Evolutionary conservation across 116 monocot genomes (phyloP).

Genomic region (Iris pallida): DNA sequence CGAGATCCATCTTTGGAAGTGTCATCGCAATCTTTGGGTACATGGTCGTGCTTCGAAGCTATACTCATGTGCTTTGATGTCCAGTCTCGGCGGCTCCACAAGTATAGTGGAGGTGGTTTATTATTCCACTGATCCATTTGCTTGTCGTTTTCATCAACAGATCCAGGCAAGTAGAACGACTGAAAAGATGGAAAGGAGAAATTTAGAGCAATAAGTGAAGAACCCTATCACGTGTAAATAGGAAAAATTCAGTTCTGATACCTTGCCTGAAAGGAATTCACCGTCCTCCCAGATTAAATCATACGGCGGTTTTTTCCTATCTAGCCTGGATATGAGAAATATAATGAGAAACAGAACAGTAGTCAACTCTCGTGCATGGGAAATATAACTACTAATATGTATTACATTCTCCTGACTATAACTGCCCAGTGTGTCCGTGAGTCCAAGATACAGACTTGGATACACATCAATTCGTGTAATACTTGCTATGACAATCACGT

Average conservation of each 20-base stretch:
- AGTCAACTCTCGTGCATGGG: no score
- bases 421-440: no score
- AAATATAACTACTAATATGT: no score
- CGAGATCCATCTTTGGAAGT: constrained; percentile 1
- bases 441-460: no score
- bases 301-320: constrained; percentile 37
- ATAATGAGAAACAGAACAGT: no score
- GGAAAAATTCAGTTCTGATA: constrained; percentile 5
- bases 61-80: constrained; percentile 36
- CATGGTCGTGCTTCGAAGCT: constrained; percentile 38
- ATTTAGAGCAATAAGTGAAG: not conserved
- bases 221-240: not conserved
- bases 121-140: constrained; percentile 73
- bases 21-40: not conserved
- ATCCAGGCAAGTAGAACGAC: constrained; percentile 80
- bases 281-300: constrained; percentile 75
- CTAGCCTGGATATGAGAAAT: constrained; percentile 27
- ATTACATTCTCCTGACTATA: no score
- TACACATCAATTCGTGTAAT: no score
- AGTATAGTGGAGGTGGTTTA: constrained; percentile 43
- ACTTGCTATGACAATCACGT: no score
- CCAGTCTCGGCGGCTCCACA: constrained; percentile 79
- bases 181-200: constrained; percentile 10
- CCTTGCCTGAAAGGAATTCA: constrained; percentile 52
- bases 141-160: constrained; percentile 53